Percentiles rank a stretch among this genome's conserved stretches.
Evolutionary conservation across 192 early-diverging fungal genomes (phyloP).

Genomic region (Linnemannia elongata): DNA sequence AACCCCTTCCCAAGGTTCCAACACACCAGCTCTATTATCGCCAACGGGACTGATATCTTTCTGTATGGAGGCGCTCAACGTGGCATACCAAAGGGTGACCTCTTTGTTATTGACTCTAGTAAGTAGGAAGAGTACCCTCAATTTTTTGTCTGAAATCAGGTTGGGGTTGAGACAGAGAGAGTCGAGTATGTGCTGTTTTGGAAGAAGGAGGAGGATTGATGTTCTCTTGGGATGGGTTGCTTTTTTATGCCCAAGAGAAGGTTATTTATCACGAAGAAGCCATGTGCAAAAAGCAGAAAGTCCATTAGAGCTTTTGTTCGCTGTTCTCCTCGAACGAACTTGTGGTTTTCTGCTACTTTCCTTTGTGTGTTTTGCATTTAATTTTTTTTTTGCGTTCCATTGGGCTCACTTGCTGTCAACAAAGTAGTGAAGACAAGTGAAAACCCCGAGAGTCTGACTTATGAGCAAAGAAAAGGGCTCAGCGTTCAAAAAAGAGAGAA

Average conservation of each 20-base stretch:
- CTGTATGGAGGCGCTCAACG: conserved; percentile 50
- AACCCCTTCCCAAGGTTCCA: conserved; percentile 52
- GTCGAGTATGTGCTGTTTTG: not conserved
- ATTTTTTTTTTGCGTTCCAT: conserved; percentile 1
- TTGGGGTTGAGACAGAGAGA: too few species aligned
- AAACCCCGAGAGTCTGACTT: not conserved
- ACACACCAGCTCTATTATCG: conserved; percentile 42
- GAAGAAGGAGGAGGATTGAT: not conserved
- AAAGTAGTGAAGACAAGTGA: not conserved
- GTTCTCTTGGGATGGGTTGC: not conserved
- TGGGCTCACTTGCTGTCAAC: not conserved
- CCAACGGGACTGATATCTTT: conserved; percentile 46
- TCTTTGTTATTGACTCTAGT: conserved; percentile 55
- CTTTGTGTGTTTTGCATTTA: not conserved
- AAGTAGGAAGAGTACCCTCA: not conserved
- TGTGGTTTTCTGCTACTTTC: not conserved
- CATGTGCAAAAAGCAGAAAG: not conserved
- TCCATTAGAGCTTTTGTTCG: not conserved
- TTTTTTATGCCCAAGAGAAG: not conserved
- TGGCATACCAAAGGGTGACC: conserved; percentile 42
- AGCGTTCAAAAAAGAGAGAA: not conserved
- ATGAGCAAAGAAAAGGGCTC: not conserved
- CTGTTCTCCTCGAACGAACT: not conserved
- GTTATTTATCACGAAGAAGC: not conserved
- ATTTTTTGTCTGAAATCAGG: too few species aligned